Evolutionary conservation across 768 basidiomycete genomes (phyloP).

Genomic region (Phaeotremella fagi): DNA sequence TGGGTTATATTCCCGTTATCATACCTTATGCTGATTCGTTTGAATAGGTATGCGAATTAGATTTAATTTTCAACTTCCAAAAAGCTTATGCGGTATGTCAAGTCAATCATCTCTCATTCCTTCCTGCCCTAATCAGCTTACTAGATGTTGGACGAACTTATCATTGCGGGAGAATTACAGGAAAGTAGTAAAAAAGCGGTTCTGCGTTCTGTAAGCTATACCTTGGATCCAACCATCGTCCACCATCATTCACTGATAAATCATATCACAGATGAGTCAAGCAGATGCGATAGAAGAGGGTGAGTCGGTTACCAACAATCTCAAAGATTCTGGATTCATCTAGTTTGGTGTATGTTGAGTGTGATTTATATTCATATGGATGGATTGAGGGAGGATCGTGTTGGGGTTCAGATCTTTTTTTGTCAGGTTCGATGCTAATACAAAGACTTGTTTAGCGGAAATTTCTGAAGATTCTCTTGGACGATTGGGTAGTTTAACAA

Average conservation of each 20-base stretch:
- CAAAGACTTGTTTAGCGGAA: conserved; percentile 27
- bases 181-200: conserved; percentile 76
- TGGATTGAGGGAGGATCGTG: conserved; percentile 2
- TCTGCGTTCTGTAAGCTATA: conserved; percentile 50
- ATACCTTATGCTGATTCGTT: too few relatives aligned
- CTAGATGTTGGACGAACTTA: conserved; percentile 78
- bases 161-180: conserved; percentile 89
- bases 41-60: conserved; percentile 70
- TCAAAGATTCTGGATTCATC: conserved; percentile 21
- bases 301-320: conserved; percentile 25
- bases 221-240: too few relatives aligned
- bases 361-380: not conserved
- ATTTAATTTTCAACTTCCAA: conserved; percentile 97
- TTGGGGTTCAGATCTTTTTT: not conserved
- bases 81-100: conserved; percentile 73
- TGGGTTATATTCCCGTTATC: too few relatives aligned
- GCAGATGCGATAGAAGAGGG: conserved; percentile 52
- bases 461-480: conserved; percentile 51
- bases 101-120: not conserved
- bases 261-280: conserved; percentile 49
- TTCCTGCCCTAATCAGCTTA: too few relatives aligned
- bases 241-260: too few relatives aligned
- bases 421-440: not conserved
- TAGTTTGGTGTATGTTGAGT: not conserved
- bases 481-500: conserved; percentile 44